A percentile compares a stretch with the other conserved stretches of the same genome.
phyloP scores from a whole-genome alignment of 352 stramenopile species.

The Phytophthora rubi region DNA sequence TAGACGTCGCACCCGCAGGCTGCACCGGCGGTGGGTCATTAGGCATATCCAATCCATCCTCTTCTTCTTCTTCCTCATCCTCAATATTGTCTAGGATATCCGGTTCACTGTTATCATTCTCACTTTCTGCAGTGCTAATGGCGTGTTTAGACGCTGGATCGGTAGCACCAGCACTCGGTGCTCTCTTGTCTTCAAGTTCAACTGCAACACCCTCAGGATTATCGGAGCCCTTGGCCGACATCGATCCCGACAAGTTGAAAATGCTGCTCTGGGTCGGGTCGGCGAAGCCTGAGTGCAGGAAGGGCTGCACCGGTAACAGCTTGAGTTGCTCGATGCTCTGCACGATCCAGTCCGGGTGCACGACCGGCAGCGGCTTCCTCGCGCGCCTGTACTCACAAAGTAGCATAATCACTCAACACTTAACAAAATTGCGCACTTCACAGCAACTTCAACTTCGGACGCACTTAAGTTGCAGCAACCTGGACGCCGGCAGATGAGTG shows the following conservation, averaged over 20 bases:
- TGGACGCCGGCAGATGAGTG: constrained; percentile 83
- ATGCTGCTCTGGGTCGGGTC: constrained; percentile 73
- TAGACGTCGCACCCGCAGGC: neutral
- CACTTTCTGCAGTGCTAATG: neutral
- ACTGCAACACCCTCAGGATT: neutral
- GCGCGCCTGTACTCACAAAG: constrained; percentile 47
- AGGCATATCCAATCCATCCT: constrained; percentile 3
- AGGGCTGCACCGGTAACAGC: constrained; percentile 78
- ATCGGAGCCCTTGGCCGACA: neutral
- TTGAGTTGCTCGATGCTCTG: constrained; percentile 82
- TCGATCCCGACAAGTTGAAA: constrained; percentile 17
- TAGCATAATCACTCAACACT: neutral
- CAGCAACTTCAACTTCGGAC: constrained; percentile 23
- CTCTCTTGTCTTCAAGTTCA: constrained; percentile 12
- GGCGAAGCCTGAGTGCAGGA: constrained; percentile 86
- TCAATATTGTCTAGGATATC: constrained; percentile 8
- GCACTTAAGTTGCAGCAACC: constrained; percentile 85
- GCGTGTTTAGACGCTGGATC: constrained; percentile 15
- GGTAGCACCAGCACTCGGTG: constrained; percentile 4
- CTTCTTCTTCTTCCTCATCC: neutral
- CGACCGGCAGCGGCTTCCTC: constrained; percentile 72
- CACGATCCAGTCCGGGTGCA: constrained; percentile 92
- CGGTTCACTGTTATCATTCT: constrained; percentile 8
- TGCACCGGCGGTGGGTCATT: constrained; percentile 9
- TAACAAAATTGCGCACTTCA: neutral